A percentile compares a stretch with the other conserved stretches of the same genome.
phyloP scores from a whole-genome alignment of 192 early-diverging fungal species.

The Blastocladiella britannica region DNA sequence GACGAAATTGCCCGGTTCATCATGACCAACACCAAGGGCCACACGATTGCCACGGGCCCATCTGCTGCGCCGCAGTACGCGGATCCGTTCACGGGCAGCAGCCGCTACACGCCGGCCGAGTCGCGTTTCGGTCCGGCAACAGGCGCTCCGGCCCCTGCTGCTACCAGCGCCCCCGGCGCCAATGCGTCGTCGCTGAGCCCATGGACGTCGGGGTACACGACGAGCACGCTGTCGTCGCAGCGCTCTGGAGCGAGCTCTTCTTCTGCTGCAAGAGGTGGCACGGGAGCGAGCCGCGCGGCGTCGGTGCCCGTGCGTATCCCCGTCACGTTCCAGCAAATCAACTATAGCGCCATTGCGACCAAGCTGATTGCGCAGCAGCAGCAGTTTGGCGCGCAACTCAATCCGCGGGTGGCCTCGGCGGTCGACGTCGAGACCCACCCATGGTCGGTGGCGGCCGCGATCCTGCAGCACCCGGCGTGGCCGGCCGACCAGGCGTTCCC shows the following conservation, averaged over 20 bases:
- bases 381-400: no score
- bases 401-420: constrained; percentile 44
- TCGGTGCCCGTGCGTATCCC: constrained; percentile 14
- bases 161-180: constrained; percentile 10
- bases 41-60: constrained; percentile 23
- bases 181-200: constrained; percentile 5
- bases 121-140: constrained; percentile 2
- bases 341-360: constrained; percentile 41
- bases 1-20: constrained; percentile 95
- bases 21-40: constrained; percentile 50
- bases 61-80: constrained; percentile 9
- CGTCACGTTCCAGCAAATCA: constrained; percentile 47
- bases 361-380: constrained; percentile 57
- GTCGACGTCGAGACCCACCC: constrained; percentile 5
- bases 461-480: neutral
- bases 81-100: constrained; percentile 23
- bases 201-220: neutral
- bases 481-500: constrained; percentile 6
- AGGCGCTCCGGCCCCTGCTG: constrained; percentile 2
- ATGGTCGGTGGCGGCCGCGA: constrained; percentile 6
- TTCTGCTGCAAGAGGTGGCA: no score
- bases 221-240: no score
- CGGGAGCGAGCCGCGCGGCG: constrained; percentile 6
- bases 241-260: no score
- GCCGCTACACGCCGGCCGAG: constrained; percentile 34